Base-by-base conservation (phyloP, 495 filamentous ascomycete genomes). In the Ramalina intermedia region DNA sequence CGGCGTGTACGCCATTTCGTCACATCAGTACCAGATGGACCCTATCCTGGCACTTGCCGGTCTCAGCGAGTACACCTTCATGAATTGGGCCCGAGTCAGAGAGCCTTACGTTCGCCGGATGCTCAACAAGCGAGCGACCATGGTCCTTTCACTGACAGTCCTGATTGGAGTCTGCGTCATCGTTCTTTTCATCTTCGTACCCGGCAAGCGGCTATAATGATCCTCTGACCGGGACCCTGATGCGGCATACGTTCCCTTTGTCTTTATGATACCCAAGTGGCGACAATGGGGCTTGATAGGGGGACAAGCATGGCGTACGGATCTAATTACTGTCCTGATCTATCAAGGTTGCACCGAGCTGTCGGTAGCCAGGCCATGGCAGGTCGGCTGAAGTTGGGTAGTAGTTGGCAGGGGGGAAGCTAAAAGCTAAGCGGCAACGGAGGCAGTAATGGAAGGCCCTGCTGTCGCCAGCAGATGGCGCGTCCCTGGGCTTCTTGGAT, bases 1-100 rank as follows among this genome's bases (percentile, higher is more conserved):
- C 35, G 90, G 87, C 8, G 74, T 93, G 14, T 96, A 98, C 63
- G 79, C 78, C 57, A 78, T 96, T 24, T 74, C 81, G 49, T 85
- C 86, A 4, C 89, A 96, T 57, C 90, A 96, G 64, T 98, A 96
- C 67, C 81, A 81, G 46, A 74, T 98, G 36, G 91, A 98, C 59
- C 93, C 93, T 1, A 68, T 93, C 54, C 79, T 96, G 64, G 91
- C 86, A 3, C 73, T 96, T n/a, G 54, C 84, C 17, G 90, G 89
- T 27, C 79, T 78, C 58, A 96, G 87, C 68, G 91, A 98, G 66
- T 95, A 95, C 66, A 94, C 87, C 0, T 87, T 94, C 43, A 84
- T 94, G 74, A 80, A 79, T 57, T 96, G 90, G 72, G 78, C 80
- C 13, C 76, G 78, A 3, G 83, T 98, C 46, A 76, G 80, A 40